Evolutionary conservation across 805 yeast genomes (phyloP), one percentile per base, ranked within the genome.

Genomic region (Blastobotrys americana): DNA sequence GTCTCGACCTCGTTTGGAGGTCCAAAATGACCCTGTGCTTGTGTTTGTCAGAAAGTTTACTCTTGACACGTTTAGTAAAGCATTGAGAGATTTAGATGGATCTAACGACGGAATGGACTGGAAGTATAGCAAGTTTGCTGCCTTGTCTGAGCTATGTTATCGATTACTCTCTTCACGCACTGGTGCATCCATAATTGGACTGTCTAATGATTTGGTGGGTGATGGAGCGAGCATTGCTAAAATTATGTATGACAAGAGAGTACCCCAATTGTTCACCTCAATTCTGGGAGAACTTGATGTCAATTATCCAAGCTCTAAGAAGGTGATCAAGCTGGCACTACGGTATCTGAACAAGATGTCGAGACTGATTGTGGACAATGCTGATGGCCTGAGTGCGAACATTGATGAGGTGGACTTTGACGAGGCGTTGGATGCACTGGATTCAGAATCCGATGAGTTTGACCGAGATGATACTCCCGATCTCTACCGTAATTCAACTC

Each of bases 401-500:
- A 13, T 13, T 13, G 31, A 13, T 8, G 31, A 8, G 8, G 31
- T 13, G 13, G 31, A 25, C 13, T 37, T 46, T 1, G 65, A 61
- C 5, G 59, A 61, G 33, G 89, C 80, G 15, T 67, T 65, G 22
- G 77, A 71, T 19, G 20, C 18, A n/a, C 90, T 80, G 15, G 78
- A 75, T 31, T 65, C 61, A 4, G 59, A 49, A 6, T 39, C 47
- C 15, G 59, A 52, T 15, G 56, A 46, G 3, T 49, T 44, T 19
- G 45, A 46, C 20, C 59, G 72, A 23, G 94, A 83, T 43, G 90
- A 86, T 43, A 77, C 88, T 0, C 88, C 95, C 0, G 89, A 89
- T 59, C 68, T 89, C 56, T 79, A 90, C 63, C 70, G 82, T 34
- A 89, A 93, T 59, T 89, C 97, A 0, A 85, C 97, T 0, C 69